Conservation (phyloP, 495 filamentous ascomycete genomes). For the Bombardia bombarda region DNA sequence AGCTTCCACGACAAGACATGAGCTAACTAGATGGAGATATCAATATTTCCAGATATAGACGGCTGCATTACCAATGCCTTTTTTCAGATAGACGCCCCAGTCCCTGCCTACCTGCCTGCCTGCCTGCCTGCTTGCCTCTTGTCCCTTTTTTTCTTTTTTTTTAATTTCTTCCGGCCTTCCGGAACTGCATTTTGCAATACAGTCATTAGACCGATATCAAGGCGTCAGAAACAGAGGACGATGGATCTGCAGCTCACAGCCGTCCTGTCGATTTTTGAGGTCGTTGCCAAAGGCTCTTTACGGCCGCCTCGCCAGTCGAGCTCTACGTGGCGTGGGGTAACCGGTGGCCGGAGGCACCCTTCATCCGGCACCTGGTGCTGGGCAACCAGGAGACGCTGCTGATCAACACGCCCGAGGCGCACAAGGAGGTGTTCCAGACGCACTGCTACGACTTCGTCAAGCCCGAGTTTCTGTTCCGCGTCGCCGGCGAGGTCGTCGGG, state of each 20-base stretch:
- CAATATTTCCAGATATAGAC: too few relatives aligned
- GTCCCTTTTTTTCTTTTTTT: too few relatives aligned
- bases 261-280: background rate
- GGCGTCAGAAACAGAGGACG: too few relatives aligned
- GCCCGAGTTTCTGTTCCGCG: slow-evolving; percentile 19
- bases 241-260: background rate
- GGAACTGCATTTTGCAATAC: too few relatives aligned
- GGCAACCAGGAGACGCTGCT: slow-evolving; percentile 25
- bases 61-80: too few relatives aligned
- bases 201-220: too few relatives aligned
- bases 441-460: slow-evolving; percentile 28
- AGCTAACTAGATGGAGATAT: too few relatives aligned
- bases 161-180: too few relatives aligned
- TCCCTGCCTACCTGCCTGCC: too few relatives aligned
- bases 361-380: slow-evolving; percentile 28
- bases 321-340: slow-evolving; percentile 16
- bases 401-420: slow-evolving; percentile 24
- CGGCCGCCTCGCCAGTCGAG: slow-evolving; percentile 1
- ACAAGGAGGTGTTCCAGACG: slow-evolving; percentile 29
- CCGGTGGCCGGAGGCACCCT: slow-evolving; percentile 26
- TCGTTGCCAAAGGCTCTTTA: background rate
- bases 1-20: too few relatives aligned
- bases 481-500: slow-evolving; percentile 25
- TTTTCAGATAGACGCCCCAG: too few relatives aligned
- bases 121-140: too few relatives aligned